Evolutionary conservation across 768 basidiomycete genomes (phyloP).

Genomic region (Neoboletus subvelutipes): DNA sequence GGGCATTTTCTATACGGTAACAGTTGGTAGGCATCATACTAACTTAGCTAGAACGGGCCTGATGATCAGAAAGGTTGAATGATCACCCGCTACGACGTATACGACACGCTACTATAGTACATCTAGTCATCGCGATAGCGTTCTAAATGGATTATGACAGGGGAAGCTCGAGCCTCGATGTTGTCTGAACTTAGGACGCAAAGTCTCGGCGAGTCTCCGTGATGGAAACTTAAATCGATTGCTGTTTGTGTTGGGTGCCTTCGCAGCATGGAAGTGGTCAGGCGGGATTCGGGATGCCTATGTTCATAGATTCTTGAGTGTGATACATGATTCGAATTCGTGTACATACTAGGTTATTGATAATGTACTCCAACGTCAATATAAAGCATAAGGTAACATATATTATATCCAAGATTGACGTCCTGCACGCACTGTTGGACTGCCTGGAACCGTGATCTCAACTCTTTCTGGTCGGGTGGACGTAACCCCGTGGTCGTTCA

Average conservation of each 20-base stretch:
- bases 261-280: background rate
- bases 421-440: conserved; percentile 18
- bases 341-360: conserved; percentile 13
- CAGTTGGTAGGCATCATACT: background rate
- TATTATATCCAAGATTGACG: conserved; percentile 13
- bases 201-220: background rate
- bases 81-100: background rate
- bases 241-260: too few relatives aligned
- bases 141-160: background rate
- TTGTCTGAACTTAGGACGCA: background rate
- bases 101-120: background rate
- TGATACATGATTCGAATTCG: conserved; percentile 3
- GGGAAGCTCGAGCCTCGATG: background rate
- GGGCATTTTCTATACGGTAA: background rate
- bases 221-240: background rate
- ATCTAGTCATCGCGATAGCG: background rate
- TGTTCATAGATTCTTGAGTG: background rate
- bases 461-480: conserved; percentile 10
- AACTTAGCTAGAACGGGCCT: background rate
- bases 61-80: background rate
- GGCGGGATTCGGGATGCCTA: background rate
- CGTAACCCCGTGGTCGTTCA: background rate
- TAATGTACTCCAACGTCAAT: conserved; percentile 13
- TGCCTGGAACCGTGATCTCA: conserved; percentile 21
- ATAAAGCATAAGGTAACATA: conserved; percentile 11